Evolutionary conservation across 2,329 filamentous ascomycete species (phyloP).

Genomic region (Simplicillium sp.): DNA sequence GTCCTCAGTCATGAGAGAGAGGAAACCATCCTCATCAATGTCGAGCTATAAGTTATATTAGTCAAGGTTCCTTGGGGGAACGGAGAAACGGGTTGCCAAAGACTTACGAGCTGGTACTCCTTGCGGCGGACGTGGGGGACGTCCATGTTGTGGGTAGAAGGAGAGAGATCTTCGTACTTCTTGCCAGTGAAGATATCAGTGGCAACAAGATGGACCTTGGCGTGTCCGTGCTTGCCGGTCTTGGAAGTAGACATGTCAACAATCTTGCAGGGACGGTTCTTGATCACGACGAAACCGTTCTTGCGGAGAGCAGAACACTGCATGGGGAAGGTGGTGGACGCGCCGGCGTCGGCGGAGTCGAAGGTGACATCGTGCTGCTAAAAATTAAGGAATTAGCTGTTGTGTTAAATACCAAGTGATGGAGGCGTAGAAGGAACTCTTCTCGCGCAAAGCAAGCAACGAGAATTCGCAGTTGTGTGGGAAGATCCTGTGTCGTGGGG

Average conservation of each 20-base stretch:
- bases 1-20: constrained; percentile 83
- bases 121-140: constrained; percentile 86
- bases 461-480: no score
- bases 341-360: constrained; percentile 92
- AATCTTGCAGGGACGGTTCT: constrained; percentile 99
- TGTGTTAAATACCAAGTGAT: background rate
- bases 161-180: constrained; percentile 98
- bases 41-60: constrained; percentile 54
- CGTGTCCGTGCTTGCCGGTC: constrained; percentile 99
- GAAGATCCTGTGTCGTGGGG: constrained; percentile 9
- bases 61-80: background rate
- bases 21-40: constrained; percentile 87
- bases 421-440: background rate
- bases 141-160: constrained; percentile 97
- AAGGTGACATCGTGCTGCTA: constrained; percentile 62
- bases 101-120: constrained; percentile 89
- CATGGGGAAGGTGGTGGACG: constrained; percentile 90
- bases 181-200: constrained; percentile 99
- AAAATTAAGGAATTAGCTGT: constrained; percentile 8
- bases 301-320: constrained; percentile 99
- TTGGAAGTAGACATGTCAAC: constrained; percentile 99
- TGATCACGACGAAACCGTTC: constrained; percentile 98
- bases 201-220: constrained; percentile 97
- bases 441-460: no score
- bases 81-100: background rate